phyloP scores from a whole-genome alignment of 2,329 filamentous ascomycete genomes.

The Claviceps sp. region DNA sequence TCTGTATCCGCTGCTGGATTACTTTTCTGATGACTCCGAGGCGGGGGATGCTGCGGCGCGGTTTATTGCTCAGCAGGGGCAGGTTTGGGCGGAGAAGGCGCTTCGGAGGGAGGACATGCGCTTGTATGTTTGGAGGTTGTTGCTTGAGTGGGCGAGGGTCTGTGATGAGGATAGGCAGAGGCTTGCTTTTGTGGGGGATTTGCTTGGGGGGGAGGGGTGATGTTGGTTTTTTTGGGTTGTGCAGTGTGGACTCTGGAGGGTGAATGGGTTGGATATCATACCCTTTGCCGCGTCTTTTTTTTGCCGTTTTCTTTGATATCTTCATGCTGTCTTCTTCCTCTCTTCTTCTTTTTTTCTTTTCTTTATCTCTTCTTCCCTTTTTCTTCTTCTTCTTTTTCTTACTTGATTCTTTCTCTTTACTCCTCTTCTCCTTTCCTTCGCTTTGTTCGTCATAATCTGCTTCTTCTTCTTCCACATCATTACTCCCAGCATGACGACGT shows the following conservation, averaged over 20 bases:
- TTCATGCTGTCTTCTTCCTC: neutral
- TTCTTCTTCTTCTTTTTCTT: neutral
- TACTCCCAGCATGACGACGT: neutral
- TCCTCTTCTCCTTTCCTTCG: neutral
- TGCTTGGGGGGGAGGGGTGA: slow-evolving; percentile 10
- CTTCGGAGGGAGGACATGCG: slow-evolving; percentile 52
- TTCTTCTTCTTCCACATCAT: neutral
- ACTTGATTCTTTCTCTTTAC: neutral
- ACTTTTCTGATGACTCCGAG: slow-evolving; percentile 40
- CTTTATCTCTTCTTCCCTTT: neutral
- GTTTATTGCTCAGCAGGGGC: slow-evolving; percentile 45
- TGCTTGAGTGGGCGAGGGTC: slow-evolving; percentile 43
- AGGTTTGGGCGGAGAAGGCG: slow-evolving; percentile 47
- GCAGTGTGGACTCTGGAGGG: no score
- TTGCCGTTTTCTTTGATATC: neutral
- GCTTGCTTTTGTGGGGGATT: slow-evolving; percentile 31
- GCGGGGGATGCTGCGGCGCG: slow-evolving; percentile 41
- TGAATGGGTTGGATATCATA: neutral
- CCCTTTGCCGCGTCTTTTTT: neutral
- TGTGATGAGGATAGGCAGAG: slow-evolving; percentile 29
- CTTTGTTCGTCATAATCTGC: no score
- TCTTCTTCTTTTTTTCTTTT: neutral
- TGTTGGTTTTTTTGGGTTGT: no score
- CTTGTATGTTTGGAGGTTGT: slow-evolving; percentile 49
- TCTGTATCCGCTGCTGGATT: slow-evolving; percentile 50